phyloP scores from a whole-genome alignment of 2,329 filamentous ascomycete genomes.

The Aspergillus sp. region DNA sequence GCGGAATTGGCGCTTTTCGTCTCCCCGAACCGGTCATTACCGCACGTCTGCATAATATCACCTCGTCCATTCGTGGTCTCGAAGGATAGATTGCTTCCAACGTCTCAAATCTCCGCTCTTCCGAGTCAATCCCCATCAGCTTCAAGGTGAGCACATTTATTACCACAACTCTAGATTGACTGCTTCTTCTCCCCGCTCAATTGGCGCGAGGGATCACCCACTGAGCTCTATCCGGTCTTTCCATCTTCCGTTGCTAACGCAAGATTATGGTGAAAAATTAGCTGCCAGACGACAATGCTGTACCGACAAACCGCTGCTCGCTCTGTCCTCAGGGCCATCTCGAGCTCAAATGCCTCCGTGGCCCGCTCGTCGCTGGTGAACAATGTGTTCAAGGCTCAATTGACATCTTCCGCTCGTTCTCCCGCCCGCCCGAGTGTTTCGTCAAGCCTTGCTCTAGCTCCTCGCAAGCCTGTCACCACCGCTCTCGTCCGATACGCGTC shows the following conservation, averaged over 20 bases:
- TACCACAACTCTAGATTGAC: slow-evolving; percentile 26
- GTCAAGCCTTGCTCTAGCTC: slow-evolving; percentile 43
- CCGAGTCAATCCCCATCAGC: slow-evolving; percentile 33
- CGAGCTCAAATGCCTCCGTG: slow-evolving; percentile 44
- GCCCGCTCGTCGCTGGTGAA: slow-evolving; percentile 42
- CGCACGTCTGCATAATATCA: slow-evolving; percentile 36
- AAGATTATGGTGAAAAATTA: slow-evolving; percentile 28
- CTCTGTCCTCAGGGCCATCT: slow-evolving; percentile 45
- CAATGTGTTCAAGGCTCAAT: slow-evolving; percentile 45
- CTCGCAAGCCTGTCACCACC: slow-evolving; percentile 47
- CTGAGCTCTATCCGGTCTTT: slow-evolving; percentile 32
- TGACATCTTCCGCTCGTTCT: slow-evolving; percentile 43
- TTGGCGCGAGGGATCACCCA: slow-evolving; percentile 28
- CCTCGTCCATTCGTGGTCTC: slow-evolving; percentile 32
- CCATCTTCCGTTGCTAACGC: slow-evolving; percentile 30
- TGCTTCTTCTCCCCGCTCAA: slow-evolving; percentile 28
- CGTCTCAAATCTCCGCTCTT: slow-evolving; percentile 33
- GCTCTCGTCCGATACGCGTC: slow-evolving; percentile 51
- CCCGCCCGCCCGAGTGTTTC: slow-evolving; percentile 35
- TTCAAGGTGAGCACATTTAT: slow-evolving; percentile 31
- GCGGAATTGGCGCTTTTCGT: slow-evolving; percentile 28
- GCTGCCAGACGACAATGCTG: slow-evolving; percentile 43
- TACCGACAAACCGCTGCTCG: slow-evolving; percentile 46
- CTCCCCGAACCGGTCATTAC: slow-evolving; percentile 25
- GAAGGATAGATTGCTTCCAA: slow-evolving; percentile 28